Base-by-base conservation (phyloP, 495 filamentous ascomycete genomes). In the Xylaria castorea region DNA sequence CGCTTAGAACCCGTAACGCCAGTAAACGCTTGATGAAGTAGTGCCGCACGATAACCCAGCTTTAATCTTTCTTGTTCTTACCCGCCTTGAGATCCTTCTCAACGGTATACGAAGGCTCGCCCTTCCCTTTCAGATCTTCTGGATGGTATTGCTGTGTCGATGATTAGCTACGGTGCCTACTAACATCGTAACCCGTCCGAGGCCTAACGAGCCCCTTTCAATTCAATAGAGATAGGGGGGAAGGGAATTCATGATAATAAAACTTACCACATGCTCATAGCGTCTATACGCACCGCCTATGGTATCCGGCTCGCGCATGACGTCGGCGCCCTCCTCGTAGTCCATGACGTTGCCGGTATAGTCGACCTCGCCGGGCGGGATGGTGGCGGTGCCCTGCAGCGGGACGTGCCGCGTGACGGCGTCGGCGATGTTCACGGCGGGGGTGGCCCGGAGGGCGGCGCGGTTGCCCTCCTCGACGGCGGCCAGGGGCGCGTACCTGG, bases 291-390 rank as follows among this genome's bases (percentile, higher is more conserved):
- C 77, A 1, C 88, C 90, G 22, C 90, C 91, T 0, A 79, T 78
- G 2, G 87, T 88, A 65, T 87, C 85, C 0, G 74, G 70, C 71
- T 97, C 94, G 22, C 90, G 86, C 91, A 93, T 93, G 82, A 97
- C 83, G 71, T 98, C 92, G 0, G 90, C 85, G 3, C 95, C 96
- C 77, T 99, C 96, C 75, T 94, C 84, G 76, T 99, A 99, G 0
- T 90, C 70, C 81, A 97, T 92, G 0, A 85, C 83, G 9, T 89
- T 85, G 0, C 95, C 95, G 34, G 88, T 86, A 6, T 84, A 75
- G 70, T 94, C 94, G 1, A 77, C 82, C 71, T 85, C 80, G 4
- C 95, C 94, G 0, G 94, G 92, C 0, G 96, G 92, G 32, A 93
- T 86, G 27, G 84, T 83, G 0, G 96, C 94, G 0, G 89, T 90